phyloP scores from a whole-genome alignment of 2,329 filamentous ascomycete species.

The Penicillium psychrosexuale region DNA sequence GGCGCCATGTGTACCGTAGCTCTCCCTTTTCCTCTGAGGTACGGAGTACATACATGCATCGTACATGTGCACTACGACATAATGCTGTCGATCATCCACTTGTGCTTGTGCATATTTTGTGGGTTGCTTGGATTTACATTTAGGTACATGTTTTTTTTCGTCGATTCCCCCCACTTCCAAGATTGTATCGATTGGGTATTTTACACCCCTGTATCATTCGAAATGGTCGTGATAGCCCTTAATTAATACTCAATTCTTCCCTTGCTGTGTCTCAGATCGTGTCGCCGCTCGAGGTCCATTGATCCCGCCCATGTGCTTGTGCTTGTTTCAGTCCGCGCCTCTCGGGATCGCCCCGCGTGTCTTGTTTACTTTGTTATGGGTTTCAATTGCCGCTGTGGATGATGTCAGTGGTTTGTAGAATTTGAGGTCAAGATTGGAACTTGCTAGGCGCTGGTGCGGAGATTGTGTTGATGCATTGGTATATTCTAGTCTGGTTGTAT shows the following conservation, averaged over 20 bases:
- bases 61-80: not conserved
- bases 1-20: conserved; percentile 1
- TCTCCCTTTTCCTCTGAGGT: not conserved
- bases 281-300: not conserved
- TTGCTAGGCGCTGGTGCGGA: not conserved
- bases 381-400: not conserved
- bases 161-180: too few species aligned
- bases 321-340: not conserved
- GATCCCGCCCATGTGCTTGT: not conserved
- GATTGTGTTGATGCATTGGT: not conserved
- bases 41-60: not conserved
- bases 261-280: conserved; percentile 1
- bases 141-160: not conserved
- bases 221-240: not conserved
- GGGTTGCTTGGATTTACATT: not conserved
- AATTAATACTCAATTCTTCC: not conserved
- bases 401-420: not conserved
- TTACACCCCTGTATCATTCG: not conserved
- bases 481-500: not conserved
- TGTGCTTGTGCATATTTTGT: not conserved
- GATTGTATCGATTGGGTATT: too few species aligned
- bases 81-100: not conserved
- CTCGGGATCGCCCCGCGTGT: not conserved
- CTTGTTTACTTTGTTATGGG: not conserved
- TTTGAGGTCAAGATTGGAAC: not conserved